Base-by-base conservation (phyloP, 352 stramenopile species). In the Phytophthora pini region DNA sequence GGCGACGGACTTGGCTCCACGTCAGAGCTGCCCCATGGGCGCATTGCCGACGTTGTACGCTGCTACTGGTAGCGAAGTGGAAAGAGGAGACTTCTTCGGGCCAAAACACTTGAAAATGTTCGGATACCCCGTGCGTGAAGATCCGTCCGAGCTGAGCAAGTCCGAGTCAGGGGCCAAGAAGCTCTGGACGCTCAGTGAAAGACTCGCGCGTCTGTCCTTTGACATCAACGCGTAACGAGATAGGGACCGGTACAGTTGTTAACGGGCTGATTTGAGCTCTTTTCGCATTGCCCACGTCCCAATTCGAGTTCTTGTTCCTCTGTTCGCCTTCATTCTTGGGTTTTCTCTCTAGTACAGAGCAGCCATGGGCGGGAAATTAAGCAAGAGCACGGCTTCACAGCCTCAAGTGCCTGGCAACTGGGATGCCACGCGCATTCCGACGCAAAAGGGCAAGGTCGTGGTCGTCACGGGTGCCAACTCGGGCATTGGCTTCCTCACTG, bases 401-500 rank as follows among this genome's bases (percentile, higher is more conserved):
- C 46, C 61, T 12, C 12, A 59, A 40, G 26, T 49, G 5, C 51
- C 67, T 15, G 6, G 22, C 17, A 54, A 72, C 32, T 80, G 72
- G 72, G 45, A 68, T 15, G 59, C 64, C 24, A 66, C 53, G 26
- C 39, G 70, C 29, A 75, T 83, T 27, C 54, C 68, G 15, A 49
- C 57, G 20, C 68, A 76, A 22, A 17, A 50, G 27, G 46, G 53
- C 13, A 77, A 76, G 36, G 36, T 78, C 10, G 72, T 62, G 29
- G 70, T 82, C 22, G 70, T 84, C 44, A 84, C 76, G 15, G 75
- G 72, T 13, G 69, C 61, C 49, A 83, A 77, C 46, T 73, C 68
- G 24, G 76, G 76, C 27, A 77, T 84, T 22, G 76, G 76, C 45
- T 74, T 66, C 36, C 44, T 70, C 26, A 68, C 61, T n/a, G 72